Evolutionary conservation across 225 moss, liverwort and hornwort genomes (phyloP), one percentile per base, ranked within the genome.

Genomic region (Climacium dendroides): DNA sequence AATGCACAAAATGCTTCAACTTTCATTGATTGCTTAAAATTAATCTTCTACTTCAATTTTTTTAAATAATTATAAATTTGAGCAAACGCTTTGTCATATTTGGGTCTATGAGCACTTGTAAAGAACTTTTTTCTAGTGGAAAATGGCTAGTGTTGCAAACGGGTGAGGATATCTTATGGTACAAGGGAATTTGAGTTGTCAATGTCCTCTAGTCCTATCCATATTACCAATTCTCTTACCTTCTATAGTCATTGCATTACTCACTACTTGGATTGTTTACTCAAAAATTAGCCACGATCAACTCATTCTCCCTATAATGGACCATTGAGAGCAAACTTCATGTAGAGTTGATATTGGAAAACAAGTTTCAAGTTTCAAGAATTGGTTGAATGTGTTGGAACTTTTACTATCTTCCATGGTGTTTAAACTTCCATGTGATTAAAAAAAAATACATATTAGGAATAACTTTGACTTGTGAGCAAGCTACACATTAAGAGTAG

Each of bases 71-170:
- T 37, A 67, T n/a, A 9, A 65, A 2, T 67, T 67, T 67, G 37
- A 67, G 4, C 3, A 19, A n/a, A 66, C 0, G 0, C 20, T 66
- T n/a, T 20, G 19, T 19, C 5, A 19, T 35, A n/a, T n/a, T n/a
- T 66, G 65, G 10, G 2, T 34, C 10, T 1, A n/a, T 19, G n/a
- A 65, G 2, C 0, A 9, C 0, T 5, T 19, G 0, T 0, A 4
- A n/a, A 19, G 11, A n/a, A 19, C 3, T 11, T 64, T 35, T 11
- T 66, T n/a, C 6, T 20, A 0, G 3, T n/a, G 4, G 9, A 20
- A 66, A 66, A n/a, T 18, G 66, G 6, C 4, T 37, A 37, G 0
- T 66, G 7, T 66, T 18, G 4, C 12, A 37, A 65, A n/a, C 11
- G 2, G 4, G 19, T 65, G 20, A n/a, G 0, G 20, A 65, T 11